phyloP scores from a whole-genome alignment of 2,329 filamentous ascomycete genomes.

The Microcera coccophila region DNA sequence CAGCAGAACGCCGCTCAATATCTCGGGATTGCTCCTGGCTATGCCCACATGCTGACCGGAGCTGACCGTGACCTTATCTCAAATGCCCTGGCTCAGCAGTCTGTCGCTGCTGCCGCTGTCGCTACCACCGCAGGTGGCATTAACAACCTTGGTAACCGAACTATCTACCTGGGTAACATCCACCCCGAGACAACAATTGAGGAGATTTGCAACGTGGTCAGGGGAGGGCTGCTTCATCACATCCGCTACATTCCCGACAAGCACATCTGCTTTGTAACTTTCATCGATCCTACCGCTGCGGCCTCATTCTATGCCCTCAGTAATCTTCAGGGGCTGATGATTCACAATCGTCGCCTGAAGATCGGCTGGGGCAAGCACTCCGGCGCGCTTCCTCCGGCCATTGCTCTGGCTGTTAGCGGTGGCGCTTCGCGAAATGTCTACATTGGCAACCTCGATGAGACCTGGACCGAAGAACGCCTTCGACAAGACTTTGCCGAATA shows the following conservation, averaged over 20 bases:
- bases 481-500: slow-evolving; percentile 96
- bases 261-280: slow-evolving; percentile 99
- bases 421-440: slow-evolving; percentile 98
- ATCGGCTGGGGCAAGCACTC: slow-evolving; percentile 99
- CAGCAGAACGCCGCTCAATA: slow-evolving; percentile 99
- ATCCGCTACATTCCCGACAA: slow-evolving; percentile 99
- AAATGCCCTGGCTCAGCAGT: slow-evolving; percentile 93
- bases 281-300: slow-evolving; percentile 96
- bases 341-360: slow-evolving; percentile 95
- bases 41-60: slow-evolving; percentile 92
- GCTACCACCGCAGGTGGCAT: slow-evolving; percentile 95
- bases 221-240: slow-evolving; percentile 91
- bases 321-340: slow-evolving; percentile 97
- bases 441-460: slow-evolving; percentile 94
- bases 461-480: slow-evolving; percentile 93
- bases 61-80: slow-evolving; percentile 96
- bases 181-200: slow-evolving; percentile 98
- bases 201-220: slow-evolving; percentile 98
- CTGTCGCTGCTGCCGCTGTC: slow-evolving; percentile 91
- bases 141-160: slow-evolving; percentile 95
- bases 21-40: slow-evolving; percentile 91
- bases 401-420: slow-evolving; percentile 91
- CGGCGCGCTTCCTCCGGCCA: slow-evolving; percentile 89
- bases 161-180: slow-evolving; percentile 97
- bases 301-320: slow-evolving; percentile 97